Base-by-base conservation (phyloP, 768 basidiomycete genomes). In the Boletus eberwhitei region DNA sequence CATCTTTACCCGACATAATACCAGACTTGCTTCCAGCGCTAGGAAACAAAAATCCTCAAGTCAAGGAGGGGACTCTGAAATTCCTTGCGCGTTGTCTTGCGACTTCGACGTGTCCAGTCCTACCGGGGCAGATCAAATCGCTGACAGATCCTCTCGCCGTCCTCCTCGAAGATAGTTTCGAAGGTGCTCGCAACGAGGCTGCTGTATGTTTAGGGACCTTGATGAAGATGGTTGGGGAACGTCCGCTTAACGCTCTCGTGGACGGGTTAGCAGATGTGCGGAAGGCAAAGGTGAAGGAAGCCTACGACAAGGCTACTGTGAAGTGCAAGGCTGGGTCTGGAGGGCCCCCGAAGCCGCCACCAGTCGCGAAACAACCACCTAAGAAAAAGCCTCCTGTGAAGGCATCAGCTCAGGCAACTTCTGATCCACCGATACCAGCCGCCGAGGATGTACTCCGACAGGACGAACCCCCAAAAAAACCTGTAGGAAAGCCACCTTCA, bases 151-250 rank as follows among this genome's bases (percentile, higher is more conserved):
- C 82, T 8, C 77, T 98, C 14, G 84, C 87, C 7, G 63, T 74
- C 6, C 78, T 94, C 8, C 78, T 98, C 13, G 94, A 93, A 70
- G 97, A 99, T 66, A 81, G 89, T 12, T 86, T 84, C 58, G 96
- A 92, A 67, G 89, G 89, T 31, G 92, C 94, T 24, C 82, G 97
- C 41, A 87, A 86, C 53, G 90, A 94, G 60, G 91, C 94, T n/a
- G 94, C 94, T 0, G 80, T 80, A 37, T 89, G 86, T 62, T 76
- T 99, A 34, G 97, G 96, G 17, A 87, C 85, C 0, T 73, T 98
- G 61, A 95, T 95, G 90, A 98, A 91, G 77, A 95, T 98, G 81
- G 82, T 98, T 12, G 97, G 97, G 21, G 96, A 98, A 67, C 79
- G 96, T 29, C 87, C 88, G 17, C 79, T 99, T 42, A 93, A 88